Evolutionary conservation across 768 basidiomycete species (phyloP).

Genomic region (Russula sp.): DNA sequence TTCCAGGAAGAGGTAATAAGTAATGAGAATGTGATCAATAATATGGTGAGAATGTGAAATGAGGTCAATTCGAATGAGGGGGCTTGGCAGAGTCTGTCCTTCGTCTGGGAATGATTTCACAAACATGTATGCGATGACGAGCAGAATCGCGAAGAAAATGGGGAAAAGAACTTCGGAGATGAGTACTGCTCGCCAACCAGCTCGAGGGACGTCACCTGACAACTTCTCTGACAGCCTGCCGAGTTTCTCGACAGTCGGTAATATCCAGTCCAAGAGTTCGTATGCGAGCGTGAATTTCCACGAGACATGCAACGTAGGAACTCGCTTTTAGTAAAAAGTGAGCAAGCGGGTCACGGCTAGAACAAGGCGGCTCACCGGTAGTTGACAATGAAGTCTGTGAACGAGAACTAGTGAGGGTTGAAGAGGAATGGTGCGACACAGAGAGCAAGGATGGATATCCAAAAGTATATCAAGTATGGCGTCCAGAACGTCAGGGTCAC

Average conservation of each 20-base stretch:
- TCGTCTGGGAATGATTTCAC: conserved; percentile 77
- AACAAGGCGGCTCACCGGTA: conserved; percentile 50
- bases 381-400: conserved; percentile 95
- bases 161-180: conserved; percentile 86
- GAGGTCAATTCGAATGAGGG: conserved; percentile 89
- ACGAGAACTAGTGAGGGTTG: conserved; percentile 98
- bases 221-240: conserved; percentile 97
- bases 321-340: conserved; percentile 45
- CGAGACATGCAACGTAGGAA: conserved; percentile 99
- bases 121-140: conserved; percentile 87
- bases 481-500: conserved; percentile 91
- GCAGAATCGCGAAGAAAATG: conserved; percentile 74
- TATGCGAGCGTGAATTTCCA: conserved; percentile 95
- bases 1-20: too few relatives aligned
- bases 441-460: conserved; percentile 87
- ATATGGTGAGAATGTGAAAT: too few relatives aligned
- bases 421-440: conserved; percentile 97
- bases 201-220: conserved; percentile 90
- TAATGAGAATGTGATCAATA: too few relatives aligned
- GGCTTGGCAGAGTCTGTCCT: conserved; percentile 65
- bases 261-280: conserved; percentile 99
- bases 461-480: conserved; percentile 93
- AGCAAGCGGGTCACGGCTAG: background rate
- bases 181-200: conserved; percentile 84
- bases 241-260: conserved; percentile 92